These are phyloP conservation scores for Limnanthes douglasii DNA, from an alignment of 345 rosid species.

Conservation along the genomic window DNA sequence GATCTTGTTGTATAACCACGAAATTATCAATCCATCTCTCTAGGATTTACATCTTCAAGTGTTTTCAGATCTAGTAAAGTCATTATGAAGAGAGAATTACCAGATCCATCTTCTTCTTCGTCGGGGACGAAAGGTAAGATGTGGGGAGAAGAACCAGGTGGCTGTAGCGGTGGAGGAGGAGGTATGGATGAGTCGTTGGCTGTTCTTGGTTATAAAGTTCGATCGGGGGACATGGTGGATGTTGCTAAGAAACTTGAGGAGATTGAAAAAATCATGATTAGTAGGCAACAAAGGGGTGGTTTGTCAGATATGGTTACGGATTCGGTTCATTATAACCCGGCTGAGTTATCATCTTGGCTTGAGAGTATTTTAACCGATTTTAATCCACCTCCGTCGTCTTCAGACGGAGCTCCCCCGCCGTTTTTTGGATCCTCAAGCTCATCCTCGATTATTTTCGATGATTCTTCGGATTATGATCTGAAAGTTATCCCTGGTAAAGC, in stretches of 20 bases:
- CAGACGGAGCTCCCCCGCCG: conserved; percentile 3
- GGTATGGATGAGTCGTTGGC: conserved; percentile 73
- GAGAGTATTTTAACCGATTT: conserved; percentile 54
- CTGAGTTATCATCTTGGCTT: conserved; percentile 58
- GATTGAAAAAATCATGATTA: conserved; percentile 58
- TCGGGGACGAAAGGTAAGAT: conserved; percentile 18
- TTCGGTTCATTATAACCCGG: conserved; percentile 64
- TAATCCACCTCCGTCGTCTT: conserved; percentile 16
- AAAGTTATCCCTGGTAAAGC: conserved; percentile 72
- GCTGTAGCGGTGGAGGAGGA: conserved; percentile 17
- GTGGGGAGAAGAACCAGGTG: conserved; percentile 32
- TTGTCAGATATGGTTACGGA: conserved; percentile 42
- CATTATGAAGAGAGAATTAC: conserved; percentile 29
- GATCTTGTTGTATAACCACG: too few species aligned
- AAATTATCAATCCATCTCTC: too few species aligned
- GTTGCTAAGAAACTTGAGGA: conserved; percentile 71
- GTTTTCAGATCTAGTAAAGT: background rate
- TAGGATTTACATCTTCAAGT: conserved; percentile 10
- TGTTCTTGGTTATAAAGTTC: conserved; percentile 53
- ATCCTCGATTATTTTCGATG: conserved; percentile 7
- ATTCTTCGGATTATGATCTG: conserved; percentile 46
- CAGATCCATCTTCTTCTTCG: conserved; percentile 7
- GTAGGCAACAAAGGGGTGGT: conserved; percentile 40
- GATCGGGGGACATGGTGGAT: conserved; percentile 62
- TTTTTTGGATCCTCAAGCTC: conserved; percentile 10